Conservation (phyloP, 2,329 filamentous ascomycete genomes). For the Teratosphaeria nubilosa region DNA sequence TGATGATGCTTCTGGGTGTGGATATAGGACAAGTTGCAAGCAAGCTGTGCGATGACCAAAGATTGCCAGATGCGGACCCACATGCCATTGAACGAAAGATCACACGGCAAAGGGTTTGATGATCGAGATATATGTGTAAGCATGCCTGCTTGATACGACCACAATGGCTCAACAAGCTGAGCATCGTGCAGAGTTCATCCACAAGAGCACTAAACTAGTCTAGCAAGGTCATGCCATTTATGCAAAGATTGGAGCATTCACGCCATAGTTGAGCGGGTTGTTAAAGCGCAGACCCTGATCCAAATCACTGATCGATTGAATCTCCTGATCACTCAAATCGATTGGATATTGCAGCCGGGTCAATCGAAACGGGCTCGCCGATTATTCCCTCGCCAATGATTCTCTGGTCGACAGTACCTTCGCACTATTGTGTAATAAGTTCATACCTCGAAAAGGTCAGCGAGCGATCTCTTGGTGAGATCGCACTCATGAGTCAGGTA, state of each 20-base stretch:
- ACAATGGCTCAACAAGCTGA: background rate
- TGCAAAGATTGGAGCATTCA: slow-evolving; percentile 44
- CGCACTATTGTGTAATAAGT: too few species aligned
- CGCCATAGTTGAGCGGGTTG: slow-evolving; percentile 48
- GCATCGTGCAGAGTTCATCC: background rate
- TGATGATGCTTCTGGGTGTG: background rate
- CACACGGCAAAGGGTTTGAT: too few species aligned
- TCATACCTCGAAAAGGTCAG: too few species aligned
- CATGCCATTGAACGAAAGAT: background rate
- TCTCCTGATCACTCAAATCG: slow-evolving; percentile 54
- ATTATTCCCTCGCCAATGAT: too few species aligned
- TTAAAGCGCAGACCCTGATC: slow-evolving; percentile 65
- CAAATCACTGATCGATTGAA: slow-evolving; percentile 55
- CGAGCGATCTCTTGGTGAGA: too few species aligned
- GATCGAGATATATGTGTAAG: background rate
- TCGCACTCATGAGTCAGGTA: too few species aligned
- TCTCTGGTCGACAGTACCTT: too few species aligned
- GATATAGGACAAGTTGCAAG: background rate
- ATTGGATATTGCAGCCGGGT: too few species aligned
- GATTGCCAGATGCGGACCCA: background rate
- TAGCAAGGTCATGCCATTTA: slow-evolving; percentile 20
- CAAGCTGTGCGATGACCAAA: background rate
- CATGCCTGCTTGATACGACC: background rate
- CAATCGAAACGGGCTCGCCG: too few species aligned
- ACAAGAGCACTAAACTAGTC: background rate